phyloP scores from a whole-genome alignment of 108 stramenopile genomes.

The Discostella stelligeroides region DNA sequence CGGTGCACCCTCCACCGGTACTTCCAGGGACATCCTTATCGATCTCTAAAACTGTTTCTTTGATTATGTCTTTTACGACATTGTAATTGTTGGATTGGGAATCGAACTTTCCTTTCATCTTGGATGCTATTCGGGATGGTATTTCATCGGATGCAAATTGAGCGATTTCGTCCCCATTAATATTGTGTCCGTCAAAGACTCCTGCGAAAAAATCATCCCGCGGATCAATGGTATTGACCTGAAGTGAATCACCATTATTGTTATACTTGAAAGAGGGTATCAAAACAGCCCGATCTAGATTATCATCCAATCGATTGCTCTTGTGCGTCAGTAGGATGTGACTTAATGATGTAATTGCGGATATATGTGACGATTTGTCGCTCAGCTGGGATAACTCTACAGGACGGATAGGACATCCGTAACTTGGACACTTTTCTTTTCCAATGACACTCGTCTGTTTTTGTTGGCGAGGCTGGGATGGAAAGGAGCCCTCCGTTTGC shows the following conservation, averaged over 20 bases:
- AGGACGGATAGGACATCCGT: constrained; percentile 4
- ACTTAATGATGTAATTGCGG: constrained; percentile 17
- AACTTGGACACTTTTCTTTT: constrained; percentile 5
- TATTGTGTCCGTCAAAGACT: constrained; percentile 77
- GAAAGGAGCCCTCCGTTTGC: background rate
- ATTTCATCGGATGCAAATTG: constrained; percentile 51
- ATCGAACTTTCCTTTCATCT: constrained; percentile 22
- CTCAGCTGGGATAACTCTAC: background rate
- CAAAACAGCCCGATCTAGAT: constrained; percentile 70
- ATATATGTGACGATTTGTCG: background rate
- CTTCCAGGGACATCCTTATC: constrained; percentile 48
- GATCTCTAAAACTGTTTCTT: constrained; percentile 59
- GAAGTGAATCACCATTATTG: constrained; percentile 4
- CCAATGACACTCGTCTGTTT: background rate
- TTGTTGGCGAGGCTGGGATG: background rate
- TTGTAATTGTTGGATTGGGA: background rate
- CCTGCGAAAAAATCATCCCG: constrained; percentile 58
- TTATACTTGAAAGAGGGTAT: constrained; percentile 48
- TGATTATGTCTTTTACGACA: constrained; percentile 32
- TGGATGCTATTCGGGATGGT: constrained; percentile 50
- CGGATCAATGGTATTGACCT: constrained; percentile 3
- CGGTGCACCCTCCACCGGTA: constrained; percentile 68
- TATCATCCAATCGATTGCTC: constrained; percentile 45
- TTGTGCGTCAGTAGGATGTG: constrained; percentile 45
- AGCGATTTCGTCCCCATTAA: constrained; percentile 58